Evolutionary conservation across 1,139 yeast genomes (phyloP).

Genomic region (Taphrina deformans): DNA sequence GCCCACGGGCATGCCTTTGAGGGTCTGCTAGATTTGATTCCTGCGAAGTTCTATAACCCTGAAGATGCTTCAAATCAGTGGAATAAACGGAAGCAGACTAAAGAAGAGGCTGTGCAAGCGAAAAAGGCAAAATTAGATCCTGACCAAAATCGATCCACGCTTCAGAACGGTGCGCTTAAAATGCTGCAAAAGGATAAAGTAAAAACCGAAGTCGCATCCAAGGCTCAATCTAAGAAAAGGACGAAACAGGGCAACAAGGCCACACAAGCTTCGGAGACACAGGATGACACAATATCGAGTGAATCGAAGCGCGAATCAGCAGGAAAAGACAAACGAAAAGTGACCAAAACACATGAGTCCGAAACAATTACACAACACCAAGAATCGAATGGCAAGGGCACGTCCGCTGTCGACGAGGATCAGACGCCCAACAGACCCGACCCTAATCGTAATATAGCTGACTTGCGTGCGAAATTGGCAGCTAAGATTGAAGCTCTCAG

Average conservation of each 20-base stretch:
- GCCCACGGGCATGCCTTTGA: conserved; percentile 86
- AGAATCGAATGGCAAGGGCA: neutral
- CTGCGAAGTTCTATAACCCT: conserved; percentile 87
- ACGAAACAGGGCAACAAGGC: neutral
- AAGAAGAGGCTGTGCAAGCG: conserved; percentile 61
- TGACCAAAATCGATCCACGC: conserved; percentile 41
- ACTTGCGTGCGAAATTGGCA: conserved; percentile 69
- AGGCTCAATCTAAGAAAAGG: neutral
- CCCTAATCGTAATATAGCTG: conserved; percentile 41
- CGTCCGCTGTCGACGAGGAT: neutral
- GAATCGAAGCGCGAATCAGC: neutral
- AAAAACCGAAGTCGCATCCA: neutral
- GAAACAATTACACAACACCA: neutral
- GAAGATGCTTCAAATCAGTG: conserved; percentile 70
- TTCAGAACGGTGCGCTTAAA: neutral
- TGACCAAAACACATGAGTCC: neutral
- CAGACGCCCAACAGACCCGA: neutral
- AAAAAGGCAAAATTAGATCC: conserved; percentile 79
- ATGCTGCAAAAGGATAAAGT: neutral
- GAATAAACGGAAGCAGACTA: conserved; percentile 70
- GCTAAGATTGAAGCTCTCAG: conserved; percentile 67
- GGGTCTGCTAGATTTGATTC: conserved; percentile 84
- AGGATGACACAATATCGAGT: neutral
- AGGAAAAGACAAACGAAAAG: neutral
- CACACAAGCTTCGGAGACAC: neutral